Conservation (phyloP, 2,329 filamentous ascomycete genomes). For the Talaromyces sp. region DNA sequence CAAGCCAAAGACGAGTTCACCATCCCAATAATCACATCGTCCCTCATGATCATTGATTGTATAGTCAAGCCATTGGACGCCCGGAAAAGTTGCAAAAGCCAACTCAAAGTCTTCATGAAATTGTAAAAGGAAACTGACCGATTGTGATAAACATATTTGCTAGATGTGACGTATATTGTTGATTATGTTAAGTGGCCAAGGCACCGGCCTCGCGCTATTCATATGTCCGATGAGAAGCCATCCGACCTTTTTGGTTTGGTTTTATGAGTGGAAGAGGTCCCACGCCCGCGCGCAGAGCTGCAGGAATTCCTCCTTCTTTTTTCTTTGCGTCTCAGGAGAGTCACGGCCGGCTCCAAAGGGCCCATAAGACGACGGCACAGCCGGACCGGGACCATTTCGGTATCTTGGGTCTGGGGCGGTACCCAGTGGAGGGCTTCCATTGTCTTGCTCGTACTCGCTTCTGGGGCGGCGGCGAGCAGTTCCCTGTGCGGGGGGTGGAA, state of each 20-base stretch:
- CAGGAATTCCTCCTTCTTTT: slow-evolving; percentile 91
- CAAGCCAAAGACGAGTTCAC: neutral
- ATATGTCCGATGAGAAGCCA: neutral
- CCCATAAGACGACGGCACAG: slow-evolving; percentile 44
- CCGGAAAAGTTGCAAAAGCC: neutral
- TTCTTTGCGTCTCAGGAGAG: slow-evolving; percentile 73
- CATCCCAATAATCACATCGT: neutral
- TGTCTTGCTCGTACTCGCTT: slow-evolving; percentile 86
- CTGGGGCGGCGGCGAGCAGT: slow-evolving; percentile 65
- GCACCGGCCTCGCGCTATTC: neutral
- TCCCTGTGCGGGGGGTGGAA: slow-evolving; percentile 22
- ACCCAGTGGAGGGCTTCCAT: slow-evolving; percentile 77
- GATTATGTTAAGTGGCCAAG: neutral
- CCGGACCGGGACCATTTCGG: slow-evolving; percentile 30
- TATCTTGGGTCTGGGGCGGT: slow-evolving; percentile 56
- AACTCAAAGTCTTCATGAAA: neutral
- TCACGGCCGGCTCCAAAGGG: slow-evolving; percentile 79
- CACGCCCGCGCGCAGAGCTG: slow-evolving; percentile 81
- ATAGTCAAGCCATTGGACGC: neutral
- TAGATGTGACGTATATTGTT: neutral
- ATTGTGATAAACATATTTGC: neutral
- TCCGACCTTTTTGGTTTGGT: neutral
- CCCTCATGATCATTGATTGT: neutral
- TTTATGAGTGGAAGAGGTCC: slow-evolving; percentile 89
- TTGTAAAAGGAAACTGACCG: neutral